Percentiles rank a stretch among this genome's conserved stretches.
Evolutionary conservation across 108 stramenopile species (phyloP).

Genomic region (Skeletonema grethae): DNA sequence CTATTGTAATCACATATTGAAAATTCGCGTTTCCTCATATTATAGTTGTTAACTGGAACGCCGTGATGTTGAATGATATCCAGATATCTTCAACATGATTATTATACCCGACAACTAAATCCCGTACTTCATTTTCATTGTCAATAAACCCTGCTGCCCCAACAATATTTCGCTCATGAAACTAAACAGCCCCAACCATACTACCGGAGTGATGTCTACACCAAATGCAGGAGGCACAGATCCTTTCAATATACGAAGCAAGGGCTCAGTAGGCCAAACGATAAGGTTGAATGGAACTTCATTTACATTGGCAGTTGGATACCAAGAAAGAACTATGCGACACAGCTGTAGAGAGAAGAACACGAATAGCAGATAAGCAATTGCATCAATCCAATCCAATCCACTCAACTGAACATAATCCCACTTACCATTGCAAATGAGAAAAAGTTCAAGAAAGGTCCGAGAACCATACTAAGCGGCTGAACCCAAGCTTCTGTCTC

Average conservation of each 20-base stretch:
- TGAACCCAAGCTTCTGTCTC: constrained; percentile 89
- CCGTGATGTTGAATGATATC: no score
- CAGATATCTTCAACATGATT: no score
- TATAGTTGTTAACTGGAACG: no score
- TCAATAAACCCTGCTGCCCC: constrained; percentile 95
- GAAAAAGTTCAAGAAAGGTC: constrained; percentile 78
- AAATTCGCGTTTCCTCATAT: background rate
- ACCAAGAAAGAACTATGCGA: constrained; percentile 88
- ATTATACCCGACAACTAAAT: constrained; percentile 47
- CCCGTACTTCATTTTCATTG: constrained; percentile 92
- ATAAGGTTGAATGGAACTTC: constrained; percentile 82
- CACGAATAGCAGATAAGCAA: background rate
- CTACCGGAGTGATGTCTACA: constrained; percentile 96
- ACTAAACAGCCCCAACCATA: constrained; percentile 92
- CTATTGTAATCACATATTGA: background rate
- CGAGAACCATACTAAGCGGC: constrained; percentile 69
- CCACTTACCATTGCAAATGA: constrained; percentile 80
- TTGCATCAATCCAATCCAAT: background rate
- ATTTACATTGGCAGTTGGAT: constrained; percentile 78
- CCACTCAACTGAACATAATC: background rate
- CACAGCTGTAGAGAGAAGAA: constrained; percentile 52
- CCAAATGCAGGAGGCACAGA: constrained; percentile 92
- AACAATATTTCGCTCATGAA: constrained; percentile 94
- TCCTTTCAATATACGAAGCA: constrained; percentile 69
- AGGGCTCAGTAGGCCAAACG: constrained; percentile 84